Evolutionary conservation across 2,329 filamentous ascomycete genomes (phyloP).

Genomic region (Neospermospora avenae): DNA sequence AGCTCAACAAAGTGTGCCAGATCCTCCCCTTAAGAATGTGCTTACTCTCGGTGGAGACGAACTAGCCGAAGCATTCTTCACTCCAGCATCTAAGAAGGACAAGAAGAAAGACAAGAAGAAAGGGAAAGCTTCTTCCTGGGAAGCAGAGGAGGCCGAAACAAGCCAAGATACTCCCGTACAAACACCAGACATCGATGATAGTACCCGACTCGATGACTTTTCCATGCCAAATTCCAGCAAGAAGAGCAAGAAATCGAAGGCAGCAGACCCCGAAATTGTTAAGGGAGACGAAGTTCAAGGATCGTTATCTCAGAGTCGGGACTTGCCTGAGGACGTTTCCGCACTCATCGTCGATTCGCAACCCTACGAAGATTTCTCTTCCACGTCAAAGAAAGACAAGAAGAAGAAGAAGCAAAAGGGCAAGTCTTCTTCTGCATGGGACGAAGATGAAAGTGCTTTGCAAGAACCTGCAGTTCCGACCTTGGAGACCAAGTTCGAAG

Average conservation of each 20-base stretch:
- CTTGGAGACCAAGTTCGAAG: background rate
- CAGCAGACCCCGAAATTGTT: background rate
- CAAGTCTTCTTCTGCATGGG: slow-evolving; percentile 9
- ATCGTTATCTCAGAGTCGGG: background rate
- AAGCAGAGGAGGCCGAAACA: slow-evolving; percentile 8
- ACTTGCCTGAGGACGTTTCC: background rate
- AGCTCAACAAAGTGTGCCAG: background rate
- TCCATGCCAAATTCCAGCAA: background rate
- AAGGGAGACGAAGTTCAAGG: background rate
- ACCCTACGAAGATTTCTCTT: background rate
- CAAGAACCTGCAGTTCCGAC: background rate
- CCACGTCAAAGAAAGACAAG: slow-evolving; percentile 21
- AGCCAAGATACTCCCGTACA: background rate
- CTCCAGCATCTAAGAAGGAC: slow-evolving; percentile 38
- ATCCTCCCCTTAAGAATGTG: background rate
- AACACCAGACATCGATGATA: background rate
- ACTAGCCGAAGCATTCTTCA: slow-evolving; percentile 12
- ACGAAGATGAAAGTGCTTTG: slow-evolving; percentile 1
- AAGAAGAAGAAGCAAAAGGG: slow-evolving; percentile 33
- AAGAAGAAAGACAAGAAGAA: slow-evolving; percentile 39
- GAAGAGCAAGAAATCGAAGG: slow-evolving; percentile 9
- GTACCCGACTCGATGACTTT: background rate
- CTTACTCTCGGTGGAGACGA: slow-evolving; percentile 5
- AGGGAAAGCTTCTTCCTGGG: slow-evolving; percentile 15
- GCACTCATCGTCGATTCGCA: background rate